Base-by-base conservation (phyloP, 2,329 filamentous ascomycete genomes). In the Diaporthe vexans region DNA sequence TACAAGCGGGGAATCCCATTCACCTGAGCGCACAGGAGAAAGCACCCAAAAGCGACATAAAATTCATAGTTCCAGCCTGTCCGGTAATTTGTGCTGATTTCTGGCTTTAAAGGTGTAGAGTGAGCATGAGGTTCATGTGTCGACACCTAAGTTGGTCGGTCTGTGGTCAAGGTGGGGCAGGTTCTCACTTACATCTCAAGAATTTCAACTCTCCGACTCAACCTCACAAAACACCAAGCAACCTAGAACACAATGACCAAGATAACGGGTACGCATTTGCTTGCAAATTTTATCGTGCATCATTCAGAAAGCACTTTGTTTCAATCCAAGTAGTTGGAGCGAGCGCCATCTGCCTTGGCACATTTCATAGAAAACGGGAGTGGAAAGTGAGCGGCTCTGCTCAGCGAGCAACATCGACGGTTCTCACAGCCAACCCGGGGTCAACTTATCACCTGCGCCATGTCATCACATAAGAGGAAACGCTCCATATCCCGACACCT, bases 381-480 rank as follows among this genome's bases (percentile, higher is more conserved):
- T 26, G 4, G 26, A 6, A n/a, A 71, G 69, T 26, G 56, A 59
- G 26, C 11, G 26, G 43, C 67, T 58, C 37, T 59, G 43, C 46
- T 19, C 57, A 21, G 24, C 57, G n/a, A 43, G 33, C 65, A 21
- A 61, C 35, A 54, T 35, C 19, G 8, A 40, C 19, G 26, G 15
- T 19, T 37, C 13, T 54, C 33, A 24, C 54, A 71, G 3, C 10
- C 13, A 35, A 40, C 78, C 71, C 76, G 78, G 56, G 51, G 57
- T 11, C 26, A 52, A 11, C 13, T n/a, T 10, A 21, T 4, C 43
- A 1, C 10, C 15, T 4, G 9, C 1, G 40, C 24, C 46, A 75
- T 73, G 61, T 63, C 61, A 33, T 76, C 78, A 61, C 78, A 79
- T 63, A 86, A 85, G 72, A 83, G 82, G 70, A 84, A 81, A 76